Evolutionary conservation across 2,329 filamentous ascomycete species (phyloP), one percentile per base, ranked within the genome.

Genomic region (Dichotomopilus funicola): DNA sequence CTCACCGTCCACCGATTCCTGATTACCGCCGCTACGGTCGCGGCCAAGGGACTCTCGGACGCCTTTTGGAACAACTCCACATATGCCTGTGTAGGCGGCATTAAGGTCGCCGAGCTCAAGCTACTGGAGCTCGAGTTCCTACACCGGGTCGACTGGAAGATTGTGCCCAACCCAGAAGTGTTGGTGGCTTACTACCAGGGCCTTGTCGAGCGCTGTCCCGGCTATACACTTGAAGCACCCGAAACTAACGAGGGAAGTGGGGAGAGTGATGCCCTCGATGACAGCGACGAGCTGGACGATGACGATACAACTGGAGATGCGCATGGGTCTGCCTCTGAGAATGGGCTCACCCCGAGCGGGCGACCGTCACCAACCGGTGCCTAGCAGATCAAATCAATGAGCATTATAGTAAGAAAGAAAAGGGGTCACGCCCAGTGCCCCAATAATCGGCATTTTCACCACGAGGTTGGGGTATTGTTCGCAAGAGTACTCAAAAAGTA

Each of bases 1-100:
- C 78, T 99, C 19, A 99, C 94, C 0, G 92, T 99, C 3, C 94
- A 99, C 73, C 91, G 94, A 7, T 99, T 97, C 67, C 80, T 99
- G 8, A 99, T 99, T 63, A 94, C 92, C 1, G 91, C 91, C 19
- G 92, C 91, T 8, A 96, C 94, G 0, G 94, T 99, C 4, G 94
- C 92, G 6, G 90, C 91, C 55, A 99, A 99, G 71, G 94, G 94
- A 0, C 79, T 99, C 10, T 96, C 91, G 36, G 94, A 99, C 70
- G 91, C 88, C 35, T 99, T 99, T 70, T 96, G 94, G 91, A 97
- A 95, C 60, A 99, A 99, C 72, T 89, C 89, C 34, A 95, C 92
- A 0, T 99, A 99, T 69, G 91, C 94, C 40, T 81, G 90, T 54
- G 91, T 99, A 0, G 94, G 94, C 5, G 94, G 94, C 60, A 91